These are phyloP conservation scores for Gossypium australe DNA, from an alignment of 345 rosid genomes.

Conservation along the genomic window DNA sequence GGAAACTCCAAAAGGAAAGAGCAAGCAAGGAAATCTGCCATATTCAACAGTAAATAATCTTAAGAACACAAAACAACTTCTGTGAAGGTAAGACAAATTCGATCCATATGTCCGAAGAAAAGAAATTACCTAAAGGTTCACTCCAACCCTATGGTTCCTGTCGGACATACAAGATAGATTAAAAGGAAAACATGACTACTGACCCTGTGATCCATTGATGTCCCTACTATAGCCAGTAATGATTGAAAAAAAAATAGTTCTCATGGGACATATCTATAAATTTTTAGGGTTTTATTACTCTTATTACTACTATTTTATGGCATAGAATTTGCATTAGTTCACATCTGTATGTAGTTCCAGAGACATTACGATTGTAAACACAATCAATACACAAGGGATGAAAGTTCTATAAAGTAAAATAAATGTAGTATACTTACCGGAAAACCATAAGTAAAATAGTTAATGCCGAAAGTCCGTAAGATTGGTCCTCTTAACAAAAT, in stretches of 20 bases:
- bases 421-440: conserved; percentile 3
- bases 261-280: not conserved
- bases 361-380: not conserved
- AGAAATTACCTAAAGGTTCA: not conserved
- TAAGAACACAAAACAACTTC: conserved; percentile 3
- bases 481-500: conserved; percentile 15
- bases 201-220: not conserved
- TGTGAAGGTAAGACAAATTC: not conserved
- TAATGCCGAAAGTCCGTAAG: conserved; percentile 12
- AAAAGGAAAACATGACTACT: not conserved
- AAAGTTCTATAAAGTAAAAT: not conserved
- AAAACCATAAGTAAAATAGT: conserved; percentile 16
- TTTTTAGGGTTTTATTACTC: not conserved
- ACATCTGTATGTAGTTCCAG: not conserved
- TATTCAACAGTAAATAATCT: conserved; percentile 4
- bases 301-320: not conserved
- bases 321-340: not conserved
- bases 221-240: not conserved
- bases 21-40: conserved; percentile 17
- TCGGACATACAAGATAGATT: not conserved
- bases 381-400: not conserved
- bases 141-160: not conserved
- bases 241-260: not conserved
- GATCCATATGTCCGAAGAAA: not conserved
- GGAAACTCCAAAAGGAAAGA: conserved; percentile 17